phyloP scores from a whole-genome alignment of 257 asterid genomes.

The Jacaranda mimosifolia region DNA sequence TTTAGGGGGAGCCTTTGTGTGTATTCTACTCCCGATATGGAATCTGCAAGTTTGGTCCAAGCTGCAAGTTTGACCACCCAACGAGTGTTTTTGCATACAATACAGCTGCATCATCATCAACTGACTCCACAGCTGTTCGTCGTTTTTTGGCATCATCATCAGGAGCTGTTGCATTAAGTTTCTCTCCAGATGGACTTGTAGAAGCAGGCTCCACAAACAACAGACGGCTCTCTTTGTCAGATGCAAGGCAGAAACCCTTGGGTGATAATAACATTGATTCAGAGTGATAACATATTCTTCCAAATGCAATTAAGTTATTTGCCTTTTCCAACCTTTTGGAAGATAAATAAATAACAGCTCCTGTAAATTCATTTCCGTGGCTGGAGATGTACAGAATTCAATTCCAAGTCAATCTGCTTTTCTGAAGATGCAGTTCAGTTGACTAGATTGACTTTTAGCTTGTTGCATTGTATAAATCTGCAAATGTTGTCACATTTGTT shows the following conservation, averaged over 20 bases:
- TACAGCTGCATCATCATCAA: constrained; percentile 65
- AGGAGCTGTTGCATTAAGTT: constrained; percentile 69
- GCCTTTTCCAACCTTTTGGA: constrained; percentile 55
- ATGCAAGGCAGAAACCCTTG: constrained; percentile 73
- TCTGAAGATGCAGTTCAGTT: constrained; percentile 64
- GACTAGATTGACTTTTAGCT: constrained; percentile 66
- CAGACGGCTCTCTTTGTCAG: constrained; percentile 70
- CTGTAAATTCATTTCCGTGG: constrained; percentile 75
- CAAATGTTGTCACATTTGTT: constrained; percentile 67
- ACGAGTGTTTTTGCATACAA: constrained; percentile 78
- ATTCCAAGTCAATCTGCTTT: constrained; percentile 58
- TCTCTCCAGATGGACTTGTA: constrained; percentile 71
- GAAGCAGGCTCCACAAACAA: constrained; percentile 71
- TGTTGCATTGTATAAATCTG: constrained; percentile 72
- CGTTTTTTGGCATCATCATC: constrained; percentile 74
- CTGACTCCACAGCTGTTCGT: constrained; percentile 66
- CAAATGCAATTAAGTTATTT: constrained; percentile 47
- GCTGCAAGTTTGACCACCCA: constrained; percentile 99
- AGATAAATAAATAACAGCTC: constrained; percentile 63
- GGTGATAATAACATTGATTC: constrained; percentile 83
- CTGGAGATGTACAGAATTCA: constrained; percentile 74
- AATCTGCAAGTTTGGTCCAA: constrained; percentile 97
- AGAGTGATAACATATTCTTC: constrained; percentile 65
- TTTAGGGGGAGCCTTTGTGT: constrained; percentile 93
- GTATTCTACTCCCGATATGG: constrained; percentile 94